Conservation (phyloP, 2,329 filamentous ascomycete genomes). For the Calonectria leucothoes region DNA sequence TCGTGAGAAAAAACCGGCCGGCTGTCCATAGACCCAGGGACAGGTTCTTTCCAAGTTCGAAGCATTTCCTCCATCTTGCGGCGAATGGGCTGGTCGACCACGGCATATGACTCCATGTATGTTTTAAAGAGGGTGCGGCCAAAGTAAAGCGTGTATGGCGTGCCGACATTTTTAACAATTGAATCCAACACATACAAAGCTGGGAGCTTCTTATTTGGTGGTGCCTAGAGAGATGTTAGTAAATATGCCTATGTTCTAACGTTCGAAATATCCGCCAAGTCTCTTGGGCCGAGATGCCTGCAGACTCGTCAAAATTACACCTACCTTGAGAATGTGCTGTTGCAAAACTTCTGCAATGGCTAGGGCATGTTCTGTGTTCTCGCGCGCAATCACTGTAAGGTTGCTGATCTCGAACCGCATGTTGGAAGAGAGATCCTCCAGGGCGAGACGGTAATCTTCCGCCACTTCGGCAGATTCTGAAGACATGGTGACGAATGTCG, state of each 20-base stretch:
- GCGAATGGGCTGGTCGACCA: conserved; percentile 85
- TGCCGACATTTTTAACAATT: conserved; percentile 98
- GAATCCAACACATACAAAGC: conserved; percentile 98
- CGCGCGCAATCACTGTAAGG: conserved; percentile 95
- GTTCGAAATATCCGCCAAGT: background rate
- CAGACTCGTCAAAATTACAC: conserved; percentile 45
- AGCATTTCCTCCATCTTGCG: conserved; percentile 97
- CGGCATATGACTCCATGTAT: conserved; percentile 95
- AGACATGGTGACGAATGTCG: conserved; percentile 53
- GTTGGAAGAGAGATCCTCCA: conserved; percentile 92
- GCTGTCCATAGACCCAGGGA: conserved; percentile 92
- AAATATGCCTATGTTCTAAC: background rate
- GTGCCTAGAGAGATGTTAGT: conserved; percentile 72
- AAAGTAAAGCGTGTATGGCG: conserved; percentile 95
- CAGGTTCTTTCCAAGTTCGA: conserved; percentile 97
- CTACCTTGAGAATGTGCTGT: conserved; percentile 94
- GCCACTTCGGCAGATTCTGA: conserved; percentile 84
- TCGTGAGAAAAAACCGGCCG: conserved; percentile 91
- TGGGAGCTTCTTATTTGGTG: conserved; percentile 89
- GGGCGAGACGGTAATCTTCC: conserved; percentile 91
- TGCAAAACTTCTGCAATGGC: conserved; percentile 91
- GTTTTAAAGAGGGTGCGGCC: conserved; percentile 91
- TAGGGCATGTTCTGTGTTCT: conserved; percentile 95
- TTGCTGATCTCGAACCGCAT: conserved; percentile 97
- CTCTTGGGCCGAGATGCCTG: background rate